A percentile compares a stretch with the other conserved stretches of the same genome.
phyloP scores from a whole-genome alignment of 176 grass and related monocot species.

The Pontederia paniculata region DNA sequence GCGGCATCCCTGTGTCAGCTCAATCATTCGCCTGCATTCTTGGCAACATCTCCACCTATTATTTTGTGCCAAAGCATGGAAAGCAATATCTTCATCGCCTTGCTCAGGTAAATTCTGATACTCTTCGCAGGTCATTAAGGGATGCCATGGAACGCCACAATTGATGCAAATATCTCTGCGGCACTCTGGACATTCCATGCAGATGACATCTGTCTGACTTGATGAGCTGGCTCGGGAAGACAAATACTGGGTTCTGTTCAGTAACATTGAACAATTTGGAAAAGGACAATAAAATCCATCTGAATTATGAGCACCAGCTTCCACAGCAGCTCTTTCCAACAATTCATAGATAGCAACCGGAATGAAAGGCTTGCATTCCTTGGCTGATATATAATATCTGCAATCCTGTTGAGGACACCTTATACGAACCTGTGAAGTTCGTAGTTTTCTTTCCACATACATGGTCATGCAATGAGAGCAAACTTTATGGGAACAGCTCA shows the following conservation, averaged over 20 bases:
- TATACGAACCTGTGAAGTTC: constrained; percentile 33
- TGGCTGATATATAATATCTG: constrained; percentile 49
- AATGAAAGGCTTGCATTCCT: constrained; percentile 57
- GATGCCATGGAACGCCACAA: constrained; percentile 78
- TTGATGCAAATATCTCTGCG: constrained; percentile 77
- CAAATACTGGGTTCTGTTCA: constrained; percentile 55
- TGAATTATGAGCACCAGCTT: constrained; percentile 24
- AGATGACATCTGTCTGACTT: constrained; percentile 46
- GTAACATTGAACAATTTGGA: constrained; percentile 51
- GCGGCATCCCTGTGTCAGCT: constrained; percentile 57
- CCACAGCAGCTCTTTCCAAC: constrained; percentile 32
- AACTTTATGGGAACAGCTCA: constrained; percentile 57
- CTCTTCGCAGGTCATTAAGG: constrained; percentile 77
- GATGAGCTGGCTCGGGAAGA: constrained; percentile 59
- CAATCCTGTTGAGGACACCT: constrained; percentile 53
- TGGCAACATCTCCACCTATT: constrained; percentile 66
- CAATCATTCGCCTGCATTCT: constrained; percentile 60
- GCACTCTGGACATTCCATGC: constrained; percentile 70
- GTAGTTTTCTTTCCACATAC: constrained; percentile 44
- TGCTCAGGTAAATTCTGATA: constrained; percentile 60
- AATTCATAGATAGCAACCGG: constrained; percentile 44
- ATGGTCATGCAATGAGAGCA: constrained; percentile 47
- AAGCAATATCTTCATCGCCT: constrained; percentile 46
- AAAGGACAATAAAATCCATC: constrained; percentile 77
- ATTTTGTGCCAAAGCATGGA: constrained; percentile 42